These are phyloP conservation scores for Colletotrichum navitas DNA, from an alignment of 2,329 filamentous ascomycete species.

Conservation along the genomic window DNA sequence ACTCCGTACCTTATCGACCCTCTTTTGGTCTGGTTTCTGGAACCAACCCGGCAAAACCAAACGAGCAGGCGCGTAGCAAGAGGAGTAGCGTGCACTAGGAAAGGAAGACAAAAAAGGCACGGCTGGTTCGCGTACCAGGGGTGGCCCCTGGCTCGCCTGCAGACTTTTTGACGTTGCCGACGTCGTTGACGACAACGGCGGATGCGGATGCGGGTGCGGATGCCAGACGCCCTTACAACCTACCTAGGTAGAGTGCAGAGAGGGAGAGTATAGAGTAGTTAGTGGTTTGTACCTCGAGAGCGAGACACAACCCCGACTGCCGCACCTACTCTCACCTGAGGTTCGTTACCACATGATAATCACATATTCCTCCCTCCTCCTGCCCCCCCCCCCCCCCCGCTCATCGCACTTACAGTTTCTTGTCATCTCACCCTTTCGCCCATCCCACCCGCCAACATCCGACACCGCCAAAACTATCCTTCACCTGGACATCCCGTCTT, in stretches of 20 bases:
- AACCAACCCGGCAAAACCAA: conserved; percentile 18
- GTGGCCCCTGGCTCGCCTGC: conserved; percentile 7
- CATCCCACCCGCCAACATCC: conserved; percentile 38
- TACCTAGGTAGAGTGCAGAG: neutral
- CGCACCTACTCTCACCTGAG: conserved; percentile 22
- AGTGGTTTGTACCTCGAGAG: conserved; percentile 31
- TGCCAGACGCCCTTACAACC: conserved; percentile 7
- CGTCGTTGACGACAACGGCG: conserved; percentile 10
- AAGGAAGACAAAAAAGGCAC: neutral
- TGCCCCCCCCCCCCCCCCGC: neutral
- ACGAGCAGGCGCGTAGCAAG: neutral
- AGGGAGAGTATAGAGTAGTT: neutral
- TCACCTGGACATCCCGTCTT: conserved; percentile 8
- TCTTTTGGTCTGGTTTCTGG: conserved; percentile 3
- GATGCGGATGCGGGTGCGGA: conserved; percentile 9
- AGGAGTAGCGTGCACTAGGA: neutral
- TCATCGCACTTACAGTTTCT: conserved; percentile 40
- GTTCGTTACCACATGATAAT: conserved; percentile 39
- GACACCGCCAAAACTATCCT: conserved; percentile 37
- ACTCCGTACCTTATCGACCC: neutral
- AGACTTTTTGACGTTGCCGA: conserved; percentile 14
- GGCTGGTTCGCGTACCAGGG: conserved; percentile 11
- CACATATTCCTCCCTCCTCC: conserved; percentile 23
- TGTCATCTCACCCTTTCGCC: conserved; percentile 40
- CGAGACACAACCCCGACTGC: conserved; percentile 18